Percentiles rank a stretch among this genome's conserved stretches.
Evolutionary conservation across 2,329 filamentous ascomycete genomes (phyloP).

Genomic region (Stagonosporopsis tanaceti): DNA sequence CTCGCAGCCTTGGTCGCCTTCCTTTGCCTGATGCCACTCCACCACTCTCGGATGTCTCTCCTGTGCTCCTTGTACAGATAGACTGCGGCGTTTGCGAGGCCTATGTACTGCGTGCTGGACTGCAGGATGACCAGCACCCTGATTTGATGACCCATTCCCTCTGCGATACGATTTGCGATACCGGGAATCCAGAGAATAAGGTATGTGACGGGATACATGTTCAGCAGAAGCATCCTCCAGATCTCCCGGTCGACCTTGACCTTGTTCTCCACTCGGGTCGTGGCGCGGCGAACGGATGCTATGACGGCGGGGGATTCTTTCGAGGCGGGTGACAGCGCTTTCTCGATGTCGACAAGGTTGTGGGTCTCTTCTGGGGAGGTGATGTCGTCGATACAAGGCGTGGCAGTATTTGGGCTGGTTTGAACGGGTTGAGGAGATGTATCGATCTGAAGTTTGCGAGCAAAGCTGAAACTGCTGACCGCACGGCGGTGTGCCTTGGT

Average conservation of each 20-base stretch:
- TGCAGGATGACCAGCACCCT: conserved; percentile 23
- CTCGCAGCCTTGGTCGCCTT: not conserved
- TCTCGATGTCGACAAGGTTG: conserved; percentile 7
- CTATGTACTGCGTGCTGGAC: conserved; percentile 32
- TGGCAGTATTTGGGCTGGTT: too few relatives aligned
- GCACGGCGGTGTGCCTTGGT: conserved; percentile 4
- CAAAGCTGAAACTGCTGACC: conserved; percentile 16
- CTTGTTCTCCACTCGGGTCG: not conserved
- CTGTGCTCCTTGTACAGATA: conserved; percentile 33
- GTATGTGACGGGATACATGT: conserved; percentile 46
- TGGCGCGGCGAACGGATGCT: not conserved
- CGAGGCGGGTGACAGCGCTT: not conserved
- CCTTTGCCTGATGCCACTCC: not conserved
- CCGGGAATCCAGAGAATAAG: conserved; percentile 47
- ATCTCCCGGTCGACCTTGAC: conserved; percentile 28
- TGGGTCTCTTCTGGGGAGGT: not conserved
- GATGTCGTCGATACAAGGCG: not conserved
- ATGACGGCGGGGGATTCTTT: not conserved
- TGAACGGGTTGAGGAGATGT: not conserved
- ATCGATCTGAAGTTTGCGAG: not conserved
- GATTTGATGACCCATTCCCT: conserved; percentile 23
- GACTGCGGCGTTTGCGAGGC: conserved; percentile 29
- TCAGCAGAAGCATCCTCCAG: conserved; percentile 41
- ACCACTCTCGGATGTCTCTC: conserved; percentile 15
- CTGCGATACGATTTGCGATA: conserved; percentile 34